These are phyloP conservation scores for Trypanosomatidae sp. DNA, from an alignment of 208 protist genomes.

Conservation along the genomic window DNA sequence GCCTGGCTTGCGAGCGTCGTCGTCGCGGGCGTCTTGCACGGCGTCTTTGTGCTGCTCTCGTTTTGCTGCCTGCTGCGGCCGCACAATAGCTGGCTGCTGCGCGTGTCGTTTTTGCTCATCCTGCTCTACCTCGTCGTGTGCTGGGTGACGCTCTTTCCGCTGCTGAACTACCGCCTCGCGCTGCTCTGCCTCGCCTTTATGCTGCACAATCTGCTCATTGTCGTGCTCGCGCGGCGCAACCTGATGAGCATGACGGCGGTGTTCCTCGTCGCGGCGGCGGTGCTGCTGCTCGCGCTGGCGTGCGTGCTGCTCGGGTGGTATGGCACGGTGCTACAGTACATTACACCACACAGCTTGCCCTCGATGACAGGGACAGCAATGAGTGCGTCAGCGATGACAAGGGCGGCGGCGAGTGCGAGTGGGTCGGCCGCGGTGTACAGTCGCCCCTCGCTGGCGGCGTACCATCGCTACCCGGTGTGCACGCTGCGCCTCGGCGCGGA, in stretches of 20 bases:
- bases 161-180: constrained; percentile 29
- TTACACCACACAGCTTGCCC: constrained; percentile 16
- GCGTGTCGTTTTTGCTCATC: constrained; percentile 16
- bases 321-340: constrained; percentile 26
- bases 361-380: no score
- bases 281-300: constrained; percentile 23
- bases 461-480: constrained; percentile 64
- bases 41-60: constrained; percentile 16
- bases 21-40: constrained; percentile 16
- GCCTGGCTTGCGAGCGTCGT: constrained; percentile 21
- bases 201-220: constrained; percentile 36
- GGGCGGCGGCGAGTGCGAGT: no score
- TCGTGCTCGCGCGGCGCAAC: constrained; percentile 20
- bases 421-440: no score
- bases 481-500: constrained; percentile 16
- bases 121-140: constrained; percentile 26
- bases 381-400: no score
- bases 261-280: constrained; percentile 20
- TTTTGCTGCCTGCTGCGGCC: constrained; percentile 17
- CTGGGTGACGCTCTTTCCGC: constrained; percentile 36
- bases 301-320: constrained; percentile 55
- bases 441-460: no score
- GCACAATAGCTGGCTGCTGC: constrained; percentile 19
- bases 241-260: constrained; percentile 27
- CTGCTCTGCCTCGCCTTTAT: constrained; percentile 50